Conservation (phyloP, 441 rosid genomes). For the Jatropha multifida region DNA sequence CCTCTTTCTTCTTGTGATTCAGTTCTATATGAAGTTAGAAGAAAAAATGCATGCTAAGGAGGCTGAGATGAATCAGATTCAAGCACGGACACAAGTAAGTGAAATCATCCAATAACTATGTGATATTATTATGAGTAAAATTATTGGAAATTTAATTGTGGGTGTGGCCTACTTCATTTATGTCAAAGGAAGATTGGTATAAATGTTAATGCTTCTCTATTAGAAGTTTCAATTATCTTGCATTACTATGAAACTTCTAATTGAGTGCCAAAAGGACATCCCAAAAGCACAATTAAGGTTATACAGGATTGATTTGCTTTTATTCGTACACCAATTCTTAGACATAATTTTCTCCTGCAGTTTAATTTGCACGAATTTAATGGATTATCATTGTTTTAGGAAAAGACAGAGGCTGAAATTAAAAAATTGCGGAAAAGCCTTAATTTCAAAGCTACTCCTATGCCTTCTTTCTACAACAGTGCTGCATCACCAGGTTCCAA, state of each 20-base stretch:
- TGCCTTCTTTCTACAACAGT: slow-evolving; percentile 78
- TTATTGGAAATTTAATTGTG: not conserved
- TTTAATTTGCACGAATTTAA: not conserved
- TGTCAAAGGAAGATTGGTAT: slow-evolving; percentile 5
- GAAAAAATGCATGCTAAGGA: slow-evolving; percentile 74
- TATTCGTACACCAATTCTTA: not conserved
- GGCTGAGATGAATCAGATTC: slow-evolving; percentile 59
- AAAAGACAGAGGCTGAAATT: slow-evolving; percentile 60
- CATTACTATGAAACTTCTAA: not conserved
- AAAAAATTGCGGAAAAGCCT: slow-evolving; percentile 67
- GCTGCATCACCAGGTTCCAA: slow-evolving; percentile 29
- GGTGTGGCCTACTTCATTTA: not conserved
- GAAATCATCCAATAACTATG: not conserved
- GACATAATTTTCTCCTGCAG: not conserved
- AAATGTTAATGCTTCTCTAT: slow-evolving; percentile 5
- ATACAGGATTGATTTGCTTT: not conserved
- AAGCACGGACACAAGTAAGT: slow-evolving; percentile 66
- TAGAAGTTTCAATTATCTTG: not conserved
- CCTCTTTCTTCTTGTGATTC: slow-evolving; percentile 15
- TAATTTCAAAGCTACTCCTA: slow-evolving; percentile 79
- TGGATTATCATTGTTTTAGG: slow-evolving; percentile 40
- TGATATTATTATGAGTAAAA: not conserved
- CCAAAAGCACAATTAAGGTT: not conserved
- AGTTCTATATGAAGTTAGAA: slow-evolving; percentile 73
- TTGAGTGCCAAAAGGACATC: not conserved